These are phyloP conservation scores for Saprolegnia diclina DNA, from an alignment of 352 stramenopile genomes.

Conservation along the genomic window DNA sequence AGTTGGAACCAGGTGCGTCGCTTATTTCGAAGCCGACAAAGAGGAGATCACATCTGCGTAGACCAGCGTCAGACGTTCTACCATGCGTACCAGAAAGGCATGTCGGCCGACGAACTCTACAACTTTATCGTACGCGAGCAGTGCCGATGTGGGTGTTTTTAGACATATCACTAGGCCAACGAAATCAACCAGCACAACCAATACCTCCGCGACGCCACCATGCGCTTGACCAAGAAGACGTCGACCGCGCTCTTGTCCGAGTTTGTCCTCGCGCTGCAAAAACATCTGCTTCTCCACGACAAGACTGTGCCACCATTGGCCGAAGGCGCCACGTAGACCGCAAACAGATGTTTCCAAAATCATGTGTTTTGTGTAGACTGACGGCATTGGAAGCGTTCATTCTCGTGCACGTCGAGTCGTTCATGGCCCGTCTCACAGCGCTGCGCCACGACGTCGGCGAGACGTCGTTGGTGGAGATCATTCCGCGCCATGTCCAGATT, in stretches of 20 bases:
- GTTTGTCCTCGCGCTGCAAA: neutral
- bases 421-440: neutral
- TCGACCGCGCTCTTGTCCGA: neutral
- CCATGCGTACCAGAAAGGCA: constrained; percentile 5
- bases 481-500: neutral
- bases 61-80: constrained; percentile 15
- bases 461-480: neutral
- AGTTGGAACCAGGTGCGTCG: constrained; percentile 1
- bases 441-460: neutral
- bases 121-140: constrained; percentile 10
- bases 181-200: neutral
- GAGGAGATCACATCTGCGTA: neutral
- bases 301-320: neutral
- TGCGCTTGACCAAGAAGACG: neutral
- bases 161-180: neutral
- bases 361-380: neutral
- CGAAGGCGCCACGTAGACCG: neutral
- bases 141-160: neutral
- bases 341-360: too few species aligned
- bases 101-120: constrained; percentile 21
- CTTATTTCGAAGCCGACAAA: neutral
- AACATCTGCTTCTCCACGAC: neutral
- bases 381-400: constrained; percentile 3
- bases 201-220: neutral
- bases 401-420: neutral